Conservation (phyloP, 441 rosid species). For the Isatis lusitanica region DNA sequence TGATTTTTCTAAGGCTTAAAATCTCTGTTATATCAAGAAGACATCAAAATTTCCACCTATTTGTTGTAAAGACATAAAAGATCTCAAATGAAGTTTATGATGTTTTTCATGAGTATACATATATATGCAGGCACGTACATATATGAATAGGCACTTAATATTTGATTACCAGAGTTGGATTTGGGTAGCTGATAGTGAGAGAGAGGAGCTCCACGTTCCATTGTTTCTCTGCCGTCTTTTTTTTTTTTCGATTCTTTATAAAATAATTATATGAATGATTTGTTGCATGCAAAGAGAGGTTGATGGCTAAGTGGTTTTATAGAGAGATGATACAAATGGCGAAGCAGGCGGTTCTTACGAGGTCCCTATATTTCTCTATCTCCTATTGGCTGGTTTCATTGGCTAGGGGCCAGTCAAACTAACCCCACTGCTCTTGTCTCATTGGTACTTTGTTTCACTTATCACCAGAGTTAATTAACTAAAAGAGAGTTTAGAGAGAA, state of each 20-base stretch:
- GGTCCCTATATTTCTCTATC: conserved; percentile 22
- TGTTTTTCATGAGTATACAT: background rate
- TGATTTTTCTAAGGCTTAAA: background rate
- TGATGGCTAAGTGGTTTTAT: conserved; percentile 32
- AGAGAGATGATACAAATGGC: conserved; percentile 37
- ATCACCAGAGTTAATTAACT: background rate
- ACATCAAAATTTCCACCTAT: background rate
- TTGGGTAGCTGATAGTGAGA: conserved; percentile 35
- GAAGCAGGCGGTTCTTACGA: conserved; percentile 41
- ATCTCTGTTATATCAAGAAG: background rate
- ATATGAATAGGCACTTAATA: conserved; percentile 4
- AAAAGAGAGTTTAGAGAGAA: background rate
- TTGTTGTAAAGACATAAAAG: background rate
- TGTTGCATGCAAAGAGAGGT: conserved; percentile 34
- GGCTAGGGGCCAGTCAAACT: conserved; percentile 32
- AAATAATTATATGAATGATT: conserved; percentile 13
- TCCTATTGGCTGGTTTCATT: conserved; percentile 29
- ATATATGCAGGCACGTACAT: background rate
- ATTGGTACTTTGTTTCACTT: conserved; percentile 28
- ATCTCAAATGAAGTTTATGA: background rate
- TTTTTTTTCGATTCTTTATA: background rate
- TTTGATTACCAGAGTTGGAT: conserved; percentile 34
- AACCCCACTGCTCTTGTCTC: conserved; percentile 28
- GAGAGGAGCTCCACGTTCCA: conserved; percentile 43
- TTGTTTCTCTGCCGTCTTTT: conserved; percentile 35